These are phyloP conservation scores for Castanea crenata DNA, from an alignment of 306 rosid species.

Conservation along the genomic window DNA sequence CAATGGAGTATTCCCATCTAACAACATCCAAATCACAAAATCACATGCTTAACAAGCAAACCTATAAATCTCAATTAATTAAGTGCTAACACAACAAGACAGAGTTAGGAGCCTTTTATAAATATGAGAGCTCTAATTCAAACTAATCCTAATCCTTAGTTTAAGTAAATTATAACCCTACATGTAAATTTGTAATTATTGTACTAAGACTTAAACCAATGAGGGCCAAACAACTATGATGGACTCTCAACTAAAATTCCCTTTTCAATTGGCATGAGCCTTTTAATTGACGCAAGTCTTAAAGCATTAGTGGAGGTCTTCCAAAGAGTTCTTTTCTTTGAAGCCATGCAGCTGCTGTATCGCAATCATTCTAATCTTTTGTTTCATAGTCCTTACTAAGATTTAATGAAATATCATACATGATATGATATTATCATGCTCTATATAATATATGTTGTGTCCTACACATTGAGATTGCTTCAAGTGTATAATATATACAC, in stretches of 20 bases:
- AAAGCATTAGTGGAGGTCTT: background rate
- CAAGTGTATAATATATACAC: accelerated
- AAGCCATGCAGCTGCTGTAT: background rate
- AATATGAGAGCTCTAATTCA: background rate
- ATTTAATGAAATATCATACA: background rate
- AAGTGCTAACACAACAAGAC: background rate
- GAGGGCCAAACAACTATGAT: background rate
- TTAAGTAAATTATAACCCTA: too few species aligned
- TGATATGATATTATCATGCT: background rate
- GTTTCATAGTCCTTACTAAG: background rate
- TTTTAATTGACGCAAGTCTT: background rate
- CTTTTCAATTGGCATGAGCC: background rate
- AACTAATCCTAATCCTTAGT: too few species aligned
- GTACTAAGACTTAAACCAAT: background rate
- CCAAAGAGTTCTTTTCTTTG: background rate
- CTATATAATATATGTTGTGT: background rate
- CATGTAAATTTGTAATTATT: too few species aligned
- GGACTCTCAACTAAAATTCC: background rate
- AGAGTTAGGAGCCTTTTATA: background rate
- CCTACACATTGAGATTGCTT: too few species aligned
- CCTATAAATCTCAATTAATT: background rate
- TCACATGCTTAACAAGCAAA: background rate
- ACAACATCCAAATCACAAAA: too few species aligned
- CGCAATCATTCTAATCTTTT: background rate
- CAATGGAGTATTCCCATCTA: too few species aligned